Percentiles rank a stretch among this genome's conserved stretches.
phyloP scores from a whole-genome alignment of 805 yeast species.

The Candida manassasensis region DNA sequence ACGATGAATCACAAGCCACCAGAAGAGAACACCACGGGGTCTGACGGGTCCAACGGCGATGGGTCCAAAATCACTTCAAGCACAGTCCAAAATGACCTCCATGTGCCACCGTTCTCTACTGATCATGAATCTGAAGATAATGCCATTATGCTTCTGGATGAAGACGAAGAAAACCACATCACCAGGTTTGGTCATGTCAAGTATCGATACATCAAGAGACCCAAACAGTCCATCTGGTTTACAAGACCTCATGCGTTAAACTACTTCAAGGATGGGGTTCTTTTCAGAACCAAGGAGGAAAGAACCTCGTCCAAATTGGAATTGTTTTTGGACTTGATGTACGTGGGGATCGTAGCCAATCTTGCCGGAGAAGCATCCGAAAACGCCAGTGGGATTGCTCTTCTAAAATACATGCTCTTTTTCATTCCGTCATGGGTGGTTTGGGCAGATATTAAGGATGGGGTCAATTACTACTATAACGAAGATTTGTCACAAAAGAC shows the following conservation, averaged over 20 bases:
- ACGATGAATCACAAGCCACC: too few species aligned
- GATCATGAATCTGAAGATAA: too few species aligned
- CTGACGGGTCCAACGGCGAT: too few species aligned
- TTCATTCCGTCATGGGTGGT: constrained; percentile 59
- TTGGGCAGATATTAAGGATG: constrained; percentile 62
- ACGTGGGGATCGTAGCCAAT: constrained; percentile 60
- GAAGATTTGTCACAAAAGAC: constrained; percentile 54
- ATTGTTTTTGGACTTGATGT: constrained; percentile 57
- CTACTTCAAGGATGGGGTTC: constrained; percentile 52
- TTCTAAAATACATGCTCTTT: constrained; percentile 45
- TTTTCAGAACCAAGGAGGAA: constrained; percentile 53
- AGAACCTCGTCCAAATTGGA: constrained; percentile 49
- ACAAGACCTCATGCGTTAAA: constrained; percentile 56
- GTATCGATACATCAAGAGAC: constrained; percentile 43
- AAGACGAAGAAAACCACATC: constrained; percentile 40
- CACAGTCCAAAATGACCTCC: neutral
- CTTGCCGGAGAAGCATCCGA: constrained; percentile 51
- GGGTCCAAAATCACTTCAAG: neutral
- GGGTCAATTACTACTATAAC: constrained; percentile 58
- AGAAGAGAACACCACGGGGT: too few species aligned
- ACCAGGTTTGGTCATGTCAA: constrained; percentile 46
- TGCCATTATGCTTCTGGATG: constrained; percentile 7
- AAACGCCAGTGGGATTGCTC: constrained; percentile 42
- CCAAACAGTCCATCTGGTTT: constrained; percentile 35
- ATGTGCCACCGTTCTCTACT: neutral